Conservation (phyloP, 2,329 filamentous ascomycete genomes). For the Colletotrichum higginsianum region DNA sequence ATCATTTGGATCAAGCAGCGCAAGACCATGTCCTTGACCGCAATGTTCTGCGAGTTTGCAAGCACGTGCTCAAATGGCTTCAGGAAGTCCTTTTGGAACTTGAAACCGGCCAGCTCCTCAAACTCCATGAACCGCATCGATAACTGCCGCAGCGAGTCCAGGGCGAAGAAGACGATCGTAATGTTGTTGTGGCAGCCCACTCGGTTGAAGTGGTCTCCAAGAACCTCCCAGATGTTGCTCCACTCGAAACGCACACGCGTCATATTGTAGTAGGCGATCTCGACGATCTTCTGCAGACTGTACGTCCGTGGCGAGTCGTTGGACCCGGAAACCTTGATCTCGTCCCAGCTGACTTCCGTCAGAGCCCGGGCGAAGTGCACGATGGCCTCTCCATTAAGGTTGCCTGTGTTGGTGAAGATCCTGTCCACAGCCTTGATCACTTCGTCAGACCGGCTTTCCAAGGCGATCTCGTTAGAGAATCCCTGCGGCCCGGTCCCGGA, state of each 20-base stretch:
- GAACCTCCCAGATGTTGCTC: slow-evolving; percentile 96
- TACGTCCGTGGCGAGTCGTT: slow-evolving; percentile 97
- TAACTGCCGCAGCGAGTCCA: slow-evolving; percentile 94
- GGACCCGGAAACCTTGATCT: slow-evolving; percentile 96
- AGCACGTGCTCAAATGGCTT: slow-evolving; percentile 99
- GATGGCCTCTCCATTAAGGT: slow-evolving; percentile 93
- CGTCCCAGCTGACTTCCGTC: slow-evolving; percentile 98
- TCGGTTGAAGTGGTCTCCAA: slow-evolving; percentile 98
- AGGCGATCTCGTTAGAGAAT: slow-evolving; percentile 84
- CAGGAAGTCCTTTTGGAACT: slow-evolving; percentile 99
- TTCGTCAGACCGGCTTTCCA: slow-evolving; percentile 93
- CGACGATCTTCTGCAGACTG: slow-evolving; percentile 97
- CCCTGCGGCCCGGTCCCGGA: slow-evolving; percentile 74
- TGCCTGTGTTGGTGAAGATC: slow-evolving; percentile 97
- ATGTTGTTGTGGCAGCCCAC: slow-evolving; percentile 98
- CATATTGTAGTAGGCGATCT: slow-evolving; percentile 99
- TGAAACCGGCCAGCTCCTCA: slow-evolving; percentile 97
- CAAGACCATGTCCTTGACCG: slow-evolving; percentile 97
- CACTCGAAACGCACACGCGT: slow-evolving; percentile 97
- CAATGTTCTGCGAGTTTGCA: slow-evolving; percentile 89
- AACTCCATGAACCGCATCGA: slow-evolving; percentile 99
- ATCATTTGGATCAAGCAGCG: slow-evolving; percentile 99
- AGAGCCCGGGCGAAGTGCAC: slow-evolving; percentile 94
- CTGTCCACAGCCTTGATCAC: slow-evolving; percentile 93
- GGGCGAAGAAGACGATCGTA: slow-evolving; percentile 95